Evolutionary conservation across 495 filamentous ascomycete species (phyloP).

Genomic region (Hypoxylon trugodes): DNA sequence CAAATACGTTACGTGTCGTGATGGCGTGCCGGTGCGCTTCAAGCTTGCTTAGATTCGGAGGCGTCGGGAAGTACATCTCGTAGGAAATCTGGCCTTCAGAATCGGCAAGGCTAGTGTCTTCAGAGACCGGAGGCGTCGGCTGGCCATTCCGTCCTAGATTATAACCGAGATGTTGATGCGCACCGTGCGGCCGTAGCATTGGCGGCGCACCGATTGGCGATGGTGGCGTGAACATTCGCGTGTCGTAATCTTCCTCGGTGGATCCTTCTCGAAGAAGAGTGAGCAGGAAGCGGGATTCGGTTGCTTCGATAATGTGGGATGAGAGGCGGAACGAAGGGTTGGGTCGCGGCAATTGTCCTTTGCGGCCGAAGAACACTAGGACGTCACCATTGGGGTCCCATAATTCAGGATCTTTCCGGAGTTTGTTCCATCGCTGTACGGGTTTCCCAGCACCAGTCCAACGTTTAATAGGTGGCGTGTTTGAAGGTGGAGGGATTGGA

Average conservation of each 20-base stretch:
- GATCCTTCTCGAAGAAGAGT: slow-evolving; percentile 61
- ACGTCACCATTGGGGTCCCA: slow-evolving; percentile 71
- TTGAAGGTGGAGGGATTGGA: slow-evolving; percentile 41
- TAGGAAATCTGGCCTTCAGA: slow-evolving; percentile 64
- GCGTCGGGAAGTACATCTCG: slow-evolving; percentile 65
- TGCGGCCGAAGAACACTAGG: slow-evolving; percentile 62
- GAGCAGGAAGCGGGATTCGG: slow-evolving; percentile 62
- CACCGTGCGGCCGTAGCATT: slow-evolving; percentile 49
- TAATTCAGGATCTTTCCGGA: slow-evolving; percentile 67
- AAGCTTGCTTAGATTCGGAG: slow-evolving; percentile 51
- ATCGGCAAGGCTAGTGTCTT: slow-evolving; percentile 51
- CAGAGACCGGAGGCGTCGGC: slow-evolving; percentile 55
- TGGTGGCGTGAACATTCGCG: slow-evolving; percentile 50
- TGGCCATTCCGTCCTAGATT: slow-evolving; percentile 43
- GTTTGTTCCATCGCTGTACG: slow-evolving; percentile 62
- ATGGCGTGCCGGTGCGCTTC: slow-evolving; percentile 63
- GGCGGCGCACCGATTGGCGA: slow-evolving; percentile 56
- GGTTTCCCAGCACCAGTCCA: slow-evolving; percentile 59
- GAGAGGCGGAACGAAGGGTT: slow-evolving; percentile 66
- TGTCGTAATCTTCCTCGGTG: slow-evolving; percentile 50
- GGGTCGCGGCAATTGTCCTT: slow-evolving; percentile 51
- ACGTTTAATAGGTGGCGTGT: slow-evolving; percentile 54
- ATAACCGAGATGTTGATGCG: slow-evolving; percentile 41
- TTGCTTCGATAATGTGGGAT: slow-evolving; percentile 64
- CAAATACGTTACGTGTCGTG: slow-evolving; percentile 71